phyloP scores from a whole-genome alignment of 768 basidiomycete genomes.

The Mrakia hoshinonis region DNA sequence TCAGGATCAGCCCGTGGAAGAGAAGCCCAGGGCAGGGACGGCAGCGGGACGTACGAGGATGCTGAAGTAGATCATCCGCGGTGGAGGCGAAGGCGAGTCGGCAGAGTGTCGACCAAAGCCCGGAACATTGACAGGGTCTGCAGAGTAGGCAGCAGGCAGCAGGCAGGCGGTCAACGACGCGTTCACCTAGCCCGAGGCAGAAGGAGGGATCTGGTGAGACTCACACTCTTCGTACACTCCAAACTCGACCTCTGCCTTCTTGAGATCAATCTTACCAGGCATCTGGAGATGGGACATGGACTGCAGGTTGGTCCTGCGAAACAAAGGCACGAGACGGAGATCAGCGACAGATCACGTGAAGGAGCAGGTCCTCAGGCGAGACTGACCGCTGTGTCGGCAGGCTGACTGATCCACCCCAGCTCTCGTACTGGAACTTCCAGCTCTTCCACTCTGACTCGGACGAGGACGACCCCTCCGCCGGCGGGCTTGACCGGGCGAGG shows the following conservation, averaged over 20 bases:
- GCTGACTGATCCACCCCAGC: constrained; percentile 30
- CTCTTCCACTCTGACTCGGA: not conserved
- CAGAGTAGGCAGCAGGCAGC: not conserved
- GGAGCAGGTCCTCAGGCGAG: not conserved
- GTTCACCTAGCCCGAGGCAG: not conserved
- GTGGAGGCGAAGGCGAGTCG: not conserved
- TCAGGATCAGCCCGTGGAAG: not conserved
- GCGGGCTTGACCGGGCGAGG: not conserved
- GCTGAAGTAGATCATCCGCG: constrained; percentile 36
- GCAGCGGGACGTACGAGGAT: constrained; percentile 32
- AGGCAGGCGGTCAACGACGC: too few species aligned
- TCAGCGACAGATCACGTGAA: not conserved
- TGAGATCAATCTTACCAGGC: constrained; percentile 71
- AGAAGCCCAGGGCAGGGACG: not conserved
- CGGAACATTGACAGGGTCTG: not conserved
- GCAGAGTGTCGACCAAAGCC: not conserved
- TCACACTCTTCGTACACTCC: constrained; percentile 70
- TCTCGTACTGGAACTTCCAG: constrained; percentile 15
- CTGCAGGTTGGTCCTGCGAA: constrained; percentile 51
- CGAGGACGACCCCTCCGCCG: not conserved
- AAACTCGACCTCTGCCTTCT: constrained; percentile 61
- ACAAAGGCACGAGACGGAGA: not conserved
- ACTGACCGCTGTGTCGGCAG: not conserved
- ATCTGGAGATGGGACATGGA: constrained; percentile 79
- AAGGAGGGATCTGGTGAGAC: not conserved